Conservation (phyloP, 2,329 filamentous ascomycete genomes). For the Cadophora malorum region DNA sequence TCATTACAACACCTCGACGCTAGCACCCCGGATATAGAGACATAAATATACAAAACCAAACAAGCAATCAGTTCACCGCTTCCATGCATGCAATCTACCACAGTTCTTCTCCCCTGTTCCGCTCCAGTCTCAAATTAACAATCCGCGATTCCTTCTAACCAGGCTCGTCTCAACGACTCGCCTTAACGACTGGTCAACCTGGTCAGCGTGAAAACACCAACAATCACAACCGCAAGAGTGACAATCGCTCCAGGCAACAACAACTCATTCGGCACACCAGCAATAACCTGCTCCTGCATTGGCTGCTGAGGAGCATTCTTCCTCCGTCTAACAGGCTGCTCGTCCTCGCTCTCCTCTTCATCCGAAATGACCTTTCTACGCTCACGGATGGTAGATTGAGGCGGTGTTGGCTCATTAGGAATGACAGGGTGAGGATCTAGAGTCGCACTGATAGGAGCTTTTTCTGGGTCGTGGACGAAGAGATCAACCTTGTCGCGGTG, state of each 20-base stretch:
- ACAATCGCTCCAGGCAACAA: constrained; percentile 93
- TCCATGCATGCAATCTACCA: constrained; percentile 24
- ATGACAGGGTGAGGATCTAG: constrained; percentile 63
- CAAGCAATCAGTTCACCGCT: constrained; percentile 11
- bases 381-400: constrained; percentile 58
- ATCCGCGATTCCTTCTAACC: no score
- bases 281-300: constrained; percentile 72
- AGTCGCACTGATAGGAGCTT: constrained; percentile 77
- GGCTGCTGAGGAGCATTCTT: constrained; percentile 44
- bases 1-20: constrained; percentile 23
- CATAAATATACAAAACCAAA: constrained; percentile 21
- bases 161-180: neutral
- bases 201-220: constrained; percentile 89
- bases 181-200: constrained; percentile 60
- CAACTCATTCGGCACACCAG: constrained; percentile 92
- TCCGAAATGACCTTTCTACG: constrained; percentile 53
- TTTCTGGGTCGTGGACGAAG: constrained; percentile 92
- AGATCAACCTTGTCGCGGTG: constrained; percentile 93
- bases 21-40: constrained; percentile 23
- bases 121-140: neutral
- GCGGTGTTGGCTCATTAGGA: constrained; percentile 57
- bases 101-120: no score
- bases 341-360: constrained; percentile 60
- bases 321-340: constrained; percentile 51
- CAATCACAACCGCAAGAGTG: constrained; percentile 91